Evolutionary conservation across 768 basidiomycete species (phyloP).

Genomic region (Rickenella mellea): DNA sequence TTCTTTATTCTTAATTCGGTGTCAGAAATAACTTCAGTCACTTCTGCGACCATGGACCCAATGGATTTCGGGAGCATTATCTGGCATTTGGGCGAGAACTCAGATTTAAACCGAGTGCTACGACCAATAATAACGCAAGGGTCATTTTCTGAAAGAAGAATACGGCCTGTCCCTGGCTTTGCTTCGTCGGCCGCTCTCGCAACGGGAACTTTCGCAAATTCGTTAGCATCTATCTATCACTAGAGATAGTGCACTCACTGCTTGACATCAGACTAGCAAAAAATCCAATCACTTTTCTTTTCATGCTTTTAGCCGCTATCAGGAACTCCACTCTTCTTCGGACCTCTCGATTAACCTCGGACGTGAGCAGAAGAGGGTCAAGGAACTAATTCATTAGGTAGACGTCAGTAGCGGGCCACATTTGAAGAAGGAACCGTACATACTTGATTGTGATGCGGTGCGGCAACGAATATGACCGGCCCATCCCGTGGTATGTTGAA

Average conservation of each 20-base stretch:
- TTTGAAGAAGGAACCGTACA: slow-evolving; percentile 11
- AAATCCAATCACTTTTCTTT: slow-evolving; percentile 68
- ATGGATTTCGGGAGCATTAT: slow-evolving; percentile 78
- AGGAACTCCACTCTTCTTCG: slow-evolving; percentile 77
- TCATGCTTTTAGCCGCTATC: slow-evolving; percentile 84
- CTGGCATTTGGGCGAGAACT: slow-evolving; percentile 73
- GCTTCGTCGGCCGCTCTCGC: slow-evolving; percentile 84
- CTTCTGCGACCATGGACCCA: slow-evolving; percentile 70
- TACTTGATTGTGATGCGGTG: slow-evolving; percentile 89
- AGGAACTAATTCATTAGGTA: slow-evolving; percentile 55
- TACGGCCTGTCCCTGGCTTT: slow-evolving; percentile 60
- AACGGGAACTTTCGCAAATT: slow-evolving; percentile 64
- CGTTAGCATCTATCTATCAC: slow-evolving; percentile 6
- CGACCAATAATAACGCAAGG: slow-evolving; percentile 77
- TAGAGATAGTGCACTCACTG: slow-evolving; percentile 44
- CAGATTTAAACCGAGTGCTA: slow-evolving; percentile 64
- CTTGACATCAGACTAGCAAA: slow-evolving; percentile 79
- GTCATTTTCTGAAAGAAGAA: slow-evolving; percentile 66
- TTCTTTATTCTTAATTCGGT: slow-evolving; percentile 76
- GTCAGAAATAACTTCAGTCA: slow-evolving; percentile 83
- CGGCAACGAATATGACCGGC: slow-evolving; percentile 87
- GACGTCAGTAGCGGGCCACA: slow-evolving; percentile 4
- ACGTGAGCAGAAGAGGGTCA: slow-evolving; percentile 76
- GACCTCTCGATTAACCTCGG: slow-evolving; percentile 81
- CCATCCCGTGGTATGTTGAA: slow-evolving; percentile 90